Evolutionary conservation across 1,139 yeast genomes (phyloP), one percentile per base, ranked within the genome.

Genomic region (Kurtzmaniella quercitrusa): DNA sequence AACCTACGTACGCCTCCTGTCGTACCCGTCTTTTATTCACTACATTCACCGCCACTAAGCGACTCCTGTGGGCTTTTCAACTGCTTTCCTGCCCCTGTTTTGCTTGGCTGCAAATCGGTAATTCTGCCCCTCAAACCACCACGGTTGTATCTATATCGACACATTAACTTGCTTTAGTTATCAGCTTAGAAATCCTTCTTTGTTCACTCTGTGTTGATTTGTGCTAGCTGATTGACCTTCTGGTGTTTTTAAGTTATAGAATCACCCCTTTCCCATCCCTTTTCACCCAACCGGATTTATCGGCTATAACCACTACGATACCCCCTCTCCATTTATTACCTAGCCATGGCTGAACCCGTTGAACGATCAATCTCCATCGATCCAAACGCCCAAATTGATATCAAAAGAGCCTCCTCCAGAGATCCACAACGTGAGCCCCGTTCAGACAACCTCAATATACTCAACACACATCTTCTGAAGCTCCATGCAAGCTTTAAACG

Each of bases 391-490:
- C 44, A 46, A 14, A 21, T 21, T 15, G 27, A 36, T 33, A 47
- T 65, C 29, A 51, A 59, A 31, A 55, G 73, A 38, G 68, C 71
- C 12, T 66, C 72, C 1, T 42, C 48, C 12, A 59, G 53, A 36
- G 66, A 62, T 45, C 46, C 52, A 4, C 48, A 49, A 34, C 50
- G 73, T 34, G 42, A 44, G 37, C 60, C 68, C n/a, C 52, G 48
- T 34, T 43, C 52, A 23, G 53, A 59, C 41, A 68, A 67, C 51
- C 56, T 68, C 44, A 54, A 49, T 49, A 62, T 68, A 49, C 50
- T 51, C 34, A 65, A 66, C 44, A 54, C 64, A 37, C 73, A 68
- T 50, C 53, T 68, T 43, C 66, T 72, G 14, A 67, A 67, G 52
- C 43, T 52, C 4, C 74, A 68, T 47, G 70, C 70, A 6, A 25